phyloP scores from a whole-genome alignment of 345 rosid species.

The Gossypium longicalyx region DNA sequence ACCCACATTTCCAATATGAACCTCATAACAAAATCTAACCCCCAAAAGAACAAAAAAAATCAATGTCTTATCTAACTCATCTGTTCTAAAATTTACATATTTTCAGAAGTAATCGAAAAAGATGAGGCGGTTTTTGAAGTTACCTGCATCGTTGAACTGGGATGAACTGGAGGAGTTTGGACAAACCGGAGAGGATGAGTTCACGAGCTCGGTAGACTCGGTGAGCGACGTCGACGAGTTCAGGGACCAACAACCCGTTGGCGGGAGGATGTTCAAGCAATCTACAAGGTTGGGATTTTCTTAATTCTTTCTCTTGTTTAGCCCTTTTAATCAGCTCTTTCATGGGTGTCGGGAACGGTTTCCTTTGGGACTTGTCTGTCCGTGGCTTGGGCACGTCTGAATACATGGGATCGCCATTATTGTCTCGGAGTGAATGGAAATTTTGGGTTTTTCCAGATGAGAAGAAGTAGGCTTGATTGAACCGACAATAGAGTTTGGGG shows the following conservation, averaged over 20 bases:
- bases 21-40: constrained; percentile 64
- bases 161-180: constrained; percentile 41
- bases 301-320: constrained; percentile 56
- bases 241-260: constrained; percentile 75
- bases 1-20: constrained; percentile 63
- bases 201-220: constrained; percentile 50
- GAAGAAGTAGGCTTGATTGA: constrained; percentile 22
- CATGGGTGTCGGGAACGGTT: constrained; percentile 78
- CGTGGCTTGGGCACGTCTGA: constrained; percentile 66
- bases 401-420: constrained; percentile 42
- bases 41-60: neutral
- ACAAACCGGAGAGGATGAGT: constrained; percentile 48
- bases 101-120: neutral
- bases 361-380: constrained; percentile 70
- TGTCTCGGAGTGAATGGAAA: neutral
- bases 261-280: constrained; percentile 64
- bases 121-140: neutral
- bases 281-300: constrained; percentile 66
- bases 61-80: neutral
- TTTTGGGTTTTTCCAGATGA: constrained; percentile 17
- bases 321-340: constrained; percentile 60
- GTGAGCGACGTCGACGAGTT: constrained; percentile 60
- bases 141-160: constrained; percentile 73
- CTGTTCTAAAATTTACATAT: neutral
- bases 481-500: constrained; percentile 9